A percentile compares a stretch with the other conserved stretches of the same genome.
phyloP scores from a whole-genome alignment of 1,139 yeast species.

The Yarrowia galli region DNA sequence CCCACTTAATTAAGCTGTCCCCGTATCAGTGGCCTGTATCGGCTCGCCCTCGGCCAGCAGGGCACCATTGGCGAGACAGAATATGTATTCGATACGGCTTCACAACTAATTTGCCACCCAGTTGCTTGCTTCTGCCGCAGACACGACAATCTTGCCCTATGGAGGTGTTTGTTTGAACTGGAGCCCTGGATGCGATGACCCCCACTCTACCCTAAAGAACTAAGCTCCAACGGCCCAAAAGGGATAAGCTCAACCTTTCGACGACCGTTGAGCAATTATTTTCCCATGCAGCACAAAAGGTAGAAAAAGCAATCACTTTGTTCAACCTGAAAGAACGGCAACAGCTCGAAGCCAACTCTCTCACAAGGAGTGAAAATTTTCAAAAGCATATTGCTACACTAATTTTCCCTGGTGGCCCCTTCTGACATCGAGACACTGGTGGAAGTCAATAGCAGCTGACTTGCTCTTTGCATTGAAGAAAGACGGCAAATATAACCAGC shows the following conservation, averaged over 20 bases:
- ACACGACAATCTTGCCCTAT: neutral
- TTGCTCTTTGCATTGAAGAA: too few relatives aligned
- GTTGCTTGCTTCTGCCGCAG: neutral
- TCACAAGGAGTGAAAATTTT: slow-evolving; percentile 10
- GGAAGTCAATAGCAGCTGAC: too few relatives aligned
- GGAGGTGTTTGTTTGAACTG: neutral
- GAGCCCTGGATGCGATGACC: neutral
- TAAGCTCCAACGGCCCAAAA: slow-evolving; percentile 21
- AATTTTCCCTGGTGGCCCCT: slow-evolving; percentile 6
- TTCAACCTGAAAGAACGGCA: neutral
- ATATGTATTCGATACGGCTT: too few relatives aligned
- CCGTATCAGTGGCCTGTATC: too few relatives aligned
- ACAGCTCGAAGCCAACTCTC: neutral
- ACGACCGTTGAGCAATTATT: slow-evolving; percentile 25
- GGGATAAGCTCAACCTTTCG: slow-evolving; percentile 17
- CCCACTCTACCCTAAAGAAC: neutral
- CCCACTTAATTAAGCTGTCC: too few relatives aligned
- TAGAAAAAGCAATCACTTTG: neutral
- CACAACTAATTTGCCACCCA: slow-evolving; percentile 6
- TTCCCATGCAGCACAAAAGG: neutral
- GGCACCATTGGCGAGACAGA: too few relatives aligned
- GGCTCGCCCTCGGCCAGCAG: too few relatives aligned
- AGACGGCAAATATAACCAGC: too few relatives aligned
- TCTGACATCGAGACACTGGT: too few relatives aligned
- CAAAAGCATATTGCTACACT: slow-evolving; percentile 16